Conservation (phyloP, 352 stramenopile species). For the Phytophthora sp. region DNA sequence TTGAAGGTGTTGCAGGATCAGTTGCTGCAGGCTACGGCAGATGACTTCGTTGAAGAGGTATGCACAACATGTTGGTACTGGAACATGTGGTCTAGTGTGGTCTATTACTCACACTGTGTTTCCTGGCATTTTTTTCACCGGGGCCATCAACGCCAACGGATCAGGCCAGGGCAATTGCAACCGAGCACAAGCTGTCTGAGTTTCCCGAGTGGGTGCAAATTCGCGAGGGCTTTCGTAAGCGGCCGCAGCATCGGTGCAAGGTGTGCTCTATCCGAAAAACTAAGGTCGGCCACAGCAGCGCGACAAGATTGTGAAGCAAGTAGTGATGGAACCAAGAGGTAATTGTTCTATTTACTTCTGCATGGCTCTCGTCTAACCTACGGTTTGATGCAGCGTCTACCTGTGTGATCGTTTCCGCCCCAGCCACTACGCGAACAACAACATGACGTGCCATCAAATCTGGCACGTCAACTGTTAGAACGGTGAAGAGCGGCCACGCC, state of each 20-base stretch:
- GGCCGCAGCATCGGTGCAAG: no score
- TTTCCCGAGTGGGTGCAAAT: slow-evolving; percentile 9
- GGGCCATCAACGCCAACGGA: background rate
- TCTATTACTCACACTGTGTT: no score
- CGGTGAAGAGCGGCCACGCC: no score
- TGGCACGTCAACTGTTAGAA: no score
- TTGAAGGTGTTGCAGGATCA: slow-evolving; percentile 11
- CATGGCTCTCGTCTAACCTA: no score
- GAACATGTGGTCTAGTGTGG: no score
- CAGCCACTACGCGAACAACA: no score
- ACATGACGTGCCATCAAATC: no score
- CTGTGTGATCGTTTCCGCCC: no score
- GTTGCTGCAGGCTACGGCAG: background rate
- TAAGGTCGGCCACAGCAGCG: slow-evolving; percentile 6
- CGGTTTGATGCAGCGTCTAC: no score
- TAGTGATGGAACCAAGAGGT: slow-evolving; percentile 12
- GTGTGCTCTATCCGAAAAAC: slow-evolving; percentile 6
- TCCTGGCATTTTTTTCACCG: background rate
- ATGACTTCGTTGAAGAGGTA: background rate
- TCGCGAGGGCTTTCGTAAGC: slow-evolving; percentile 1
- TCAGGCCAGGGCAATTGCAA: background rate
- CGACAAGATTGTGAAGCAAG: slow-evolving; percentile 1
- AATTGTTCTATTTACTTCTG: background rate
- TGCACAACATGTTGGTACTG: background rate
- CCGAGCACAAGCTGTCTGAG: background rate